Conservation (phyloP, 345 rosid species). For the Nasturtium officinale region DNA sequence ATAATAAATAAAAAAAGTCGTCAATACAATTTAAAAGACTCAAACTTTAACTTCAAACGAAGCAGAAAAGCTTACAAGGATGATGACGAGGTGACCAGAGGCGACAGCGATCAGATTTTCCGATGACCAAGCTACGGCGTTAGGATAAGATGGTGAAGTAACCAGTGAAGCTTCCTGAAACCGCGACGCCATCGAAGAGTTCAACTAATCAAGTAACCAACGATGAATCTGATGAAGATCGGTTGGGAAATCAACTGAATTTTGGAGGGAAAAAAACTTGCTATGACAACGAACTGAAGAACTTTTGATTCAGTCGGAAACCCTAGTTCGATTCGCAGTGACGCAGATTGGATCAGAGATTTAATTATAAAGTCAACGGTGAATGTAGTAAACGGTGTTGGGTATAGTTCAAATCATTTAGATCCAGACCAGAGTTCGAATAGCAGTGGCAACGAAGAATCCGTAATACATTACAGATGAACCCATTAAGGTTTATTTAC, state of each 20-base stretch:
- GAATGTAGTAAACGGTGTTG: not conserved
- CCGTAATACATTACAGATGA: not conserved
- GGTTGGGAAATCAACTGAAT: conserved; percentile 10
- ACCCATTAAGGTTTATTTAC: too few species aligned
- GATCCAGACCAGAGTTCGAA: not conserved
- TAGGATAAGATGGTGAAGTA: conserved; percentile 74
- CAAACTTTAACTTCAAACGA: conserved; percentile 1
- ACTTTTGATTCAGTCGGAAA: conserved; percentile 38
- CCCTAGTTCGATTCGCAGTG: conserved; percentile 68
- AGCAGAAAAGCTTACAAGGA: conserved; percentile 54
- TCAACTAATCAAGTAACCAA: not conserved
- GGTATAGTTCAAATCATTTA: not conserved
- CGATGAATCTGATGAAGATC: conserved; percentile 17
- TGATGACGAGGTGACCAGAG: conserved; percentile 77
- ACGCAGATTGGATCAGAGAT: conserved; percentile 13
- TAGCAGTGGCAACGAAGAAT: not conserved
- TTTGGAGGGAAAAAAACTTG: conserved; percentile 52
- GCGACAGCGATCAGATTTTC: conserved; percentile 92
- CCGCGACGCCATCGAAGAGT: conserved; percentile 61
- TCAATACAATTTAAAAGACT: not conserved
- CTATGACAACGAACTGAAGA: conserved; percentile 5
- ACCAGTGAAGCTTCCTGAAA: conserved; percentile 83
- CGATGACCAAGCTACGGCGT: conserved; percentile 90
- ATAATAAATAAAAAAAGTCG: not conserved
- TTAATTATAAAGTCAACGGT: not conserved